Conservation (phyloP, 75 land plant genomes). For the Cunninghamia lanceolata region DNA sequence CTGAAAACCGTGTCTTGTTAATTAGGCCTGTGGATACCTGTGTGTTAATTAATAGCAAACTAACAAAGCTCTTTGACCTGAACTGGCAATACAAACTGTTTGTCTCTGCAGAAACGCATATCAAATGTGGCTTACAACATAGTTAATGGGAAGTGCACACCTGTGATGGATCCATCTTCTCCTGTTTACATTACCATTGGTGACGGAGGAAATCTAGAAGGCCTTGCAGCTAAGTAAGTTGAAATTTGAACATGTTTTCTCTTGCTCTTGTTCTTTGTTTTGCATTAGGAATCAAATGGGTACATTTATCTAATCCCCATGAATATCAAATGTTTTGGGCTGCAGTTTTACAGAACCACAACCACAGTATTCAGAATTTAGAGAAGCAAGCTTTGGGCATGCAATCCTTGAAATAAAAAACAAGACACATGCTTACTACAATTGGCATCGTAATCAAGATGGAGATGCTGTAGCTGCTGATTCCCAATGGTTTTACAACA, state of each 20-base stretch:
- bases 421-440: constrained; percentile 68
- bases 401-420: constrained; percentile 75
- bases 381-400: constrained; percentile 91
- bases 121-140: constrained; percentile 71
- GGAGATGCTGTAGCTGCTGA: constrained; percentile 57
- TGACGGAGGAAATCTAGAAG: constrained; percentile 88
- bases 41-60: background rate
- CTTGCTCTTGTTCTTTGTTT: background rate
- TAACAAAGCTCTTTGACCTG: background rate
- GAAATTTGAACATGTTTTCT: constrained; percentile 11
- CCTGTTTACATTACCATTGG: constrained; percentile 82
- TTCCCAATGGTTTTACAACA: constrained; percentile 49
- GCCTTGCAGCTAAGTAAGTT: constrained; percentile 65
- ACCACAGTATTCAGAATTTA: constrained; percentile 75
- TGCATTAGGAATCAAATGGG: constrained; percentile 1
- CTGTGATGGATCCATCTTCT: constrained; percentile 32
- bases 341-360: constrained; percentile 75
- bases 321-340: background rate
- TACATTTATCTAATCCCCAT: background rate
- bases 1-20: background rate
- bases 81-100: background rate
- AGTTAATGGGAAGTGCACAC: constrained; percentile 54
- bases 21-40: background rate
- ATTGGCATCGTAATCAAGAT: constrained; percentile 83
- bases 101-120: constrained; percentile 49